These are phyloP conservation scores for Cucurbitaria berberidis DNA, from an alignment of 2,329 filamentous ascomycete genomes.

Conservation along the genomic window DNA sequence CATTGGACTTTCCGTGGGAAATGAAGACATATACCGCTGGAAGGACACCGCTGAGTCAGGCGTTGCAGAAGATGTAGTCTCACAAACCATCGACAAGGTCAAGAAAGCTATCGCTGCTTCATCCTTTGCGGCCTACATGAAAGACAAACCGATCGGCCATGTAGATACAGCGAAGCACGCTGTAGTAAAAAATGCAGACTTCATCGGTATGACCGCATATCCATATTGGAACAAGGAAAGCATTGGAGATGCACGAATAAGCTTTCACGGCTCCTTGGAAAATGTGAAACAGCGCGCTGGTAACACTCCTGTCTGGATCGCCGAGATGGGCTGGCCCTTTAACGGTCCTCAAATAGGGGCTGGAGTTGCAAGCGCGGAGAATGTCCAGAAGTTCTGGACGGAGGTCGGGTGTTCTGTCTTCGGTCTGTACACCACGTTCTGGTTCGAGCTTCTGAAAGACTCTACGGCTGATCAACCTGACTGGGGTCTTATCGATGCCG, in stretches of 20 bases:
- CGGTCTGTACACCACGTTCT: constrained; percentile 41
- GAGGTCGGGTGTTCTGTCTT: constrained; percentile 40
- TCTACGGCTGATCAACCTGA: constrained; percentile 27
- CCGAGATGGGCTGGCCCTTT: constrained; percentile 44
- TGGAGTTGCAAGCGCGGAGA: constrained; percentile 24
- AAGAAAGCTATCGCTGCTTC: constrained; percentile 63
- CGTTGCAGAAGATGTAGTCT: constrained; percentile 67
- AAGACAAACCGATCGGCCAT: constrained; percentile 52
- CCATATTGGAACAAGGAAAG: constrained; percentile 39
- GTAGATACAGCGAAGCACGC: constrained; percentile 38
- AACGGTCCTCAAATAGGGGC: constrained; percentile 14
- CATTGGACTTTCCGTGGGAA: constrained; percentile 45
- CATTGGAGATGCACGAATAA: constrained; percentile 49
- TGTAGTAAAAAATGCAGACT: constrained; percentile 37
- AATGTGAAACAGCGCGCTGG: constrained; percentile 28
- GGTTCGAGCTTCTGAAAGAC: constrained; percentile 40
- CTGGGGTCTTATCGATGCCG: constrained; percentile 33
- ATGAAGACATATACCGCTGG: constrained; percentile 65
- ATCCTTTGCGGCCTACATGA: constrained; percentile 52
- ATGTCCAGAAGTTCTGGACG: constrained; percentile 38
- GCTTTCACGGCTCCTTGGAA: constrained; percentile 30
- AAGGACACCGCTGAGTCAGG: constrained; percentile 58
- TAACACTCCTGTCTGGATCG: constrained; percentile 41
- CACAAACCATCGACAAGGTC: constrained; percentile 57
- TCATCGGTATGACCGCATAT: constrained; percentile 43